Evolutionary conservation across 2,329 filamentous ascomycete genomes (phyloP).

Genomic region (Didymellaceae sp.): DNA sequence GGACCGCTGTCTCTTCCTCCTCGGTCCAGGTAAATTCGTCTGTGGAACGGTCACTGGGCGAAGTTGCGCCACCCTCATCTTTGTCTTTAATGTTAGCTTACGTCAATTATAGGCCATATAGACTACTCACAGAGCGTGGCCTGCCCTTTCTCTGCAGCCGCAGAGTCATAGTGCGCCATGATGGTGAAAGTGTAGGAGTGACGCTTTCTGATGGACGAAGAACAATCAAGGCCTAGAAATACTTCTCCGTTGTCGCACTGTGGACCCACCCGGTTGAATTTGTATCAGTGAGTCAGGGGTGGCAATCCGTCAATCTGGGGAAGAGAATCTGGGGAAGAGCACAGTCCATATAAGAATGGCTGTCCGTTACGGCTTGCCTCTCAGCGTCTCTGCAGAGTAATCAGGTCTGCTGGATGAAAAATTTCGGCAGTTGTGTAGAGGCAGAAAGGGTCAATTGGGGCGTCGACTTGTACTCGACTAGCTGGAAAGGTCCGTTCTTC

Average conservation of each 20-base stretch:
- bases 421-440: conserved; percentile 39
- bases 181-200: neutral
- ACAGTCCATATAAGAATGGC: conserved; percentile 39
- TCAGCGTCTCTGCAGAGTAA: conserved; percentile 4
- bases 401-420: conserved; percentile 20
- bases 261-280: conserved; percentile 26
- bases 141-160: conserved; percentile 8
- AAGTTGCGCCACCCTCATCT: conserved; percentile 13
- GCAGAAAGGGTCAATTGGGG: conserved; percentile 21
- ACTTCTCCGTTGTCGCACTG: conserved; percentile 12
- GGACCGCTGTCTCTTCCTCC: conserved; percentile 58
- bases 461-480: conserved; percentile 17
- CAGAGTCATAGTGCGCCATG: conserved; percentile 2
- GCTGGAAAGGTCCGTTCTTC: conserved; percentile 20
- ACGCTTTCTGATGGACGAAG: neutral
- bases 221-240: neutral
- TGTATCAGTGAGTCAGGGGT: conserved; percentile 6
- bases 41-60: conserved; percentile 36
- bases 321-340: conserved; percentile 36
- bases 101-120: neutral
- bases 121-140: conserved; percentile 8
- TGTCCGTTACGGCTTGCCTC: conserved; percentile 24
- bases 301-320: conserved; percentile 28
- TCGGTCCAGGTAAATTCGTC: conserved; percentile 56
- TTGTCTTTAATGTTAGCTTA: neutral